A percentile compares a stretch with the other conserved stretches of the same genome.
Evolutionary conservation across 2,329 filamentous ascomycete species (phyloP).

Genomic region (Fusarium sp.): DNA sequence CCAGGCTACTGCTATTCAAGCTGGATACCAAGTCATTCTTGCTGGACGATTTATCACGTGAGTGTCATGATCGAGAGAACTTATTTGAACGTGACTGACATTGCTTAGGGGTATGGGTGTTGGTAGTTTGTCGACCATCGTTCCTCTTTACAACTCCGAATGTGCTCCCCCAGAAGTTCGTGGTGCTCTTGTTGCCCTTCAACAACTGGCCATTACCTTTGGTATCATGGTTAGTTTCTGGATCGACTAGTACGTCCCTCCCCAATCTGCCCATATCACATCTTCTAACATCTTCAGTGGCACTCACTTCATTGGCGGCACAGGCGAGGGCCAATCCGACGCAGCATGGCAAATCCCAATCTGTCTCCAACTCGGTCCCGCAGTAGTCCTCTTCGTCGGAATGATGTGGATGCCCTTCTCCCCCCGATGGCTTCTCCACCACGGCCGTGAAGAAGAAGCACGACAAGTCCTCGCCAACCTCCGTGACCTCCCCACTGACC

Average conservation of each 20-base stretch:
- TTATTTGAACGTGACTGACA: not conserved
- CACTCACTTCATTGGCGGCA: constrained; percentile 73
- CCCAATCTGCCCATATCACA: accelerated
- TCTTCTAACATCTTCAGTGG: constrained; percentile 51
- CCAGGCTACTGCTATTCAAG: constrained; percentile 70
- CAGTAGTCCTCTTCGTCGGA: constrained; percentile 72
- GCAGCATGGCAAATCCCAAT: constrained; percentile 81
- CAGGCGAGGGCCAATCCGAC: constrained; percentile 64
- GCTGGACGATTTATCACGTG: constrained; percentile 77
- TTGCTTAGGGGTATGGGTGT: constrained; percentile 69
- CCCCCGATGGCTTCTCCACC: constrained; percentile 79
- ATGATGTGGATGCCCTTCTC: constrained; percentile 86
- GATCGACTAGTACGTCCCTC: constrained; percentile 63
- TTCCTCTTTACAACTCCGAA: constrained; percentile 65
- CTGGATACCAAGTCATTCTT: constrained; percentile 70
- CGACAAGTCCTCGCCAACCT: constrained; percentile 71
- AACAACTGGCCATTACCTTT: constrained; percentile 67
- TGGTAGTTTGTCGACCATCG: constrained; percentile 74
- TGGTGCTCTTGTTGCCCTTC: constrained; percentile 58
- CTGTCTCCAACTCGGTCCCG: constrained; percentile 76
- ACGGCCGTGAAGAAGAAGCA: constrained; percentile 75
- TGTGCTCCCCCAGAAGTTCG: constrained; percentile 58
- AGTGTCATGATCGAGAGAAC: constrained; percentile 7
- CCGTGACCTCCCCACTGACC: constrained; percentile 66
- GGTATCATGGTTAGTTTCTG: constrained; percentile 74